phyloP scores from a whole-genome alignment of 2,329 filamentous ascomycete genomes.

The Canariomyces notabilis region DNA sequence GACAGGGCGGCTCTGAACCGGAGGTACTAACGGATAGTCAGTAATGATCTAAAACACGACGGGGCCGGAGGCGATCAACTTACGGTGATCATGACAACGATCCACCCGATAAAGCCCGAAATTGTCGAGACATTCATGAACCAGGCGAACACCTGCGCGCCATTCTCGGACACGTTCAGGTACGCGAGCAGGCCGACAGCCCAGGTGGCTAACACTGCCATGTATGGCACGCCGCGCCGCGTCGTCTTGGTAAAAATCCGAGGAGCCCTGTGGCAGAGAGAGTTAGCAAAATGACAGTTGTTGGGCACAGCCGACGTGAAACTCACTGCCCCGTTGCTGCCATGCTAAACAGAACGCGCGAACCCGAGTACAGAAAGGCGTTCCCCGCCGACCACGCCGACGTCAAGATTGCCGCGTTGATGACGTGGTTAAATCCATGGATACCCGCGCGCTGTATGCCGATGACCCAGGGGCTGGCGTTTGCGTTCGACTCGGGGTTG shows the following conservation, averaged over 20 bases:
- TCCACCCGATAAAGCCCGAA: conserved; percentile 56
- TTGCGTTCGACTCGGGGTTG: conserved; percentile 49
- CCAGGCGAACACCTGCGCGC: conserved; percentile 63
- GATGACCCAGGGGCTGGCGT: conserved; percentile 59
- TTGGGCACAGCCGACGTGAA: too few relatives aligned
- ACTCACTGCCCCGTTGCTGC: conserved; percentile 61
- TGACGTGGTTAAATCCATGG: conserved; percentile 56
- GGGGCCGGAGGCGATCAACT: too few relatives aligned
- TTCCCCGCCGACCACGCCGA: conserved; percentile 60
- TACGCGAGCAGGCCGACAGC: conserved; percentile 62
- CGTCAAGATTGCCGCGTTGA: conserved; percentile 64
- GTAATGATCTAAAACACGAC: too few relatives aligned
- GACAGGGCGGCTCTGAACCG: conserved; percentile 55
- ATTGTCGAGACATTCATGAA: conserved; percentile 66
- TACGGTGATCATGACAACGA: conserved; percentile 53
- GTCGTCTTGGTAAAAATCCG: conserved; percentile 55
- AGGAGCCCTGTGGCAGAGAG: too few relatives aligned
- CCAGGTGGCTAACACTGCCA: conserved; percentile 49
- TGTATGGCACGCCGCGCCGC: conserved; percentile 56
- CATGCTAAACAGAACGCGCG: conserved; percentile 65
- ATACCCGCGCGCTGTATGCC: conserved; percentile 65
- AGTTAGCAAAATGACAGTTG: too few relatives aligned
- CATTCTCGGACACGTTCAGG: conserved; percentile 60
- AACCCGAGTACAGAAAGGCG: conserved; percentile 61
- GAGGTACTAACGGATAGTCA: too few relatives aligned